These are phyloP conservation scores for Peronospora destructor DNA, from an alignment of 352 stramenopile species.

Conservation along the genomic window DNA sequence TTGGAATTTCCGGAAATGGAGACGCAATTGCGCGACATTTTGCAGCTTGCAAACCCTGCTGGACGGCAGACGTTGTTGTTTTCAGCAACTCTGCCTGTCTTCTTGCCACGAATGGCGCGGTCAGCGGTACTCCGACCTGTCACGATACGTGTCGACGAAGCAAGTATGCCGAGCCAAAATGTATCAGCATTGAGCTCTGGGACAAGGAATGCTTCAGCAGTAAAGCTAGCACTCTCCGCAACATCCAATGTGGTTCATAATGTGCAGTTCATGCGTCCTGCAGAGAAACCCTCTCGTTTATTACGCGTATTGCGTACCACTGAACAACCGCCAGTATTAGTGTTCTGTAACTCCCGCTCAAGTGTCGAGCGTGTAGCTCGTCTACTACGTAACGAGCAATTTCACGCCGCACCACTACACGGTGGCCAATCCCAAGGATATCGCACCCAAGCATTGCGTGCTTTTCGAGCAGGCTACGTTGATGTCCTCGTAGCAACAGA, in stretches of 20 bases:
- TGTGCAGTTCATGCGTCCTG: conserved; percentile 49
- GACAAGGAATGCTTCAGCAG: neutral
- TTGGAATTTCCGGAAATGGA: conserved; percentile 88
- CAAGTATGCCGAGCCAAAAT: conserved; percentile 11
- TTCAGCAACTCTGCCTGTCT: conserved; percentile 89
- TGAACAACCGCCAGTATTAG: conserved; percentile 87
- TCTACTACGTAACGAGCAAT: conserved; percentile 90
- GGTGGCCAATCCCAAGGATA: conserved; percentile 78
- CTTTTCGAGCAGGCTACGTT: conserved; percentile 45
- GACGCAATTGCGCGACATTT: conserved; percentile 90
- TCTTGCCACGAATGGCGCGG: conserved; percentile 88
- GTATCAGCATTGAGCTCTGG: neutral
- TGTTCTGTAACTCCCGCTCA: conserved; percentile 97
- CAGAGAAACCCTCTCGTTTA: conserved; percentile 38
- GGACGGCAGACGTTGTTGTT: conserved; percentile 87
- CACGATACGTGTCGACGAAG: conserved; percentile 82
- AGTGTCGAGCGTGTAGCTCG: conserved; percentile 89
- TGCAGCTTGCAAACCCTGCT: conserved; percentile 64
- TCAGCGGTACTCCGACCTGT: conserved; percentile 91
- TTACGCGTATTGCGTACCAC: conserved; percentile 59
- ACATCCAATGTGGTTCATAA: conserved; percentile 84
- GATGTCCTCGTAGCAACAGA: conserved; percentile 89
- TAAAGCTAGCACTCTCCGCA: conserved; percentile 15
- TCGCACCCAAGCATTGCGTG: conserved; percentile 39
- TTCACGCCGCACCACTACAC: conserved; percentile 93